Conservation (phyloP, 202 grass and related monocot species). For the Setaria italica region DNA sequence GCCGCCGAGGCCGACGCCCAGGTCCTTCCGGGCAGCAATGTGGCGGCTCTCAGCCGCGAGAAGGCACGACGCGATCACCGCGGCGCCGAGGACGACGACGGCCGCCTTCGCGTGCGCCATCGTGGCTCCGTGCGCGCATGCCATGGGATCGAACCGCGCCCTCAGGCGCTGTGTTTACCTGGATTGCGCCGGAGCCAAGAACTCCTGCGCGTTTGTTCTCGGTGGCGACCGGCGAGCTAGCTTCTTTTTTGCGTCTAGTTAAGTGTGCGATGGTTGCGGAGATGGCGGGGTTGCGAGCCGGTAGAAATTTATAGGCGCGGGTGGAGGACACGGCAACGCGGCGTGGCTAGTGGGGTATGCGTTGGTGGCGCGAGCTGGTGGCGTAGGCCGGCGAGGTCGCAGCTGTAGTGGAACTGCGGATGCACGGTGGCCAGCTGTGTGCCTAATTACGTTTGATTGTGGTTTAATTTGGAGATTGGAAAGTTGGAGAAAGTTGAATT, state of each 20-base stretch:
- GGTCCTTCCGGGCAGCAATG: constrained; percentile 54
- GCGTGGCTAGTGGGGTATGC: constrained; percentile 2
- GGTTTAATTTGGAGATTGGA: too few relatives aligned
- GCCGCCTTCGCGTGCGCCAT: constrained; percentile 46
- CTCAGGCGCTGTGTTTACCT: too few relatives aligned
- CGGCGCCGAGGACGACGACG: background rate
- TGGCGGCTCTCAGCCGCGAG: constrained; percentile 48
- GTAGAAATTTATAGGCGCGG: constrained; percentile 37
- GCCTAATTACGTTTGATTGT: too few relatives aligned
- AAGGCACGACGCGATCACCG: constrained; percentile 30
- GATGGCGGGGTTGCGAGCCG: background rate
- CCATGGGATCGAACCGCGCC: background rate
- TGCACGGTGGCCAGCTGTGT: background rate
- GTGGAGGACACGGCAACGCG: background rate
- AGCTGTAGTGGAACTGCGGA: background rate
- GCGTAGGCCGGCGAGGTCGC: background rate
- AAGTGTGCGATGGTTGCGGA: background rate
- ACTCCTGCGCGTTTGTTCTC: background rate
- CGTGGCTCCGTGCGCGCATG: background rate
- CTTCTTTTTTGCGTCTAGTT: background rate
- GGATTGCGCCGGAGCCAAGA: background rate
- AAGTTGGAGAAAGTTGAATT: too few relatives aligned
- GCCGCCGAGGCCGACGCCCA: constrained; percentile 56
- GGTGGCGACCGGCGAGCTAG: background rate
- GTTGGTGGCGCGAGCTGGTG: constrained; percentile 9